Percentiles rank a stretch among this genome's conserved stretches.
Conservation (phyloP, 1,284 basidiomycete genomes). For the Xerocomus amazonicus region DNA sequence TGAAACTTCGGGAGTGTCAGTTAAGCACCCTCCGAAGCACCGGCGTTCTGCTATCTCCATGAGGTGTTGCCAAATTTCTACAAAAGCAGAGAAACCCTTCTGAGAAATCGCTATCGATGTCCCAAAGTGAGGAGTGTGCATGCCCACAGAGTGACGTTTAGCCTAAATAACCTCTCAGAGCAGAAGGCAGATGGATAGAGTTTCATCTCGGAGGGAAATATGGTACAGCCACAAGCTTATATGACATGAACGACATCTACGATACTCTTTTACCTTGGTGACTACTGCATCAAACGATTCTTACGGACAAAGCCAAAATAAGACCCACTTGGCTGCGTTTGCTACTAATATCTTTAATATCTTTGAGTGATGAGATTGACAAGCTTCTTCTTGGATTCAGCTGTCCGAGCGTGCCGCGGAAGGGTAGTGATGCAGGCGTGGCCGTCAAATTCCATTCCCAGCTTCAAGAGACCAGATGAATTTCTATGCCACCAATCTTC, state of each 20-base stretch:
- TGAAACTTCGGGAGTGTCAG: conserved; percentile 18
- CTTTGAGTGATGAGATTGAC: conserved; percentile 10
- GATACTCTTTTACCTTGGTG: no score
- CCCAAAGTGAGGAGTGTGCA: conserved; percentile 49
- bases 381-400: conserved; percentile 17
- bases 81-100: conserved; percentile 17
- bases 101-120: conserved; percentile 18
- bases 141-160: conserved; percentile 54
- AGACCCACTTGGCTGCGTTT: background rate
- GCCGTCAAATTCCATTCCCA: conserved; percentile 25
- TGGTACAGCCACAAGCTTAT: no score
- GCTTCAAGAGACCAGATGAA: background rate
- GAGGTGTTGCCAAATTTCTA: conserved; percentile 36
- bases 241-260: no score
- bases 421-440: conserved; percentile 26
- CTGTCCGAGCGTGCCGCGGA: conserved; percentile 4
- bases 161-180: conserved; percentile 33
- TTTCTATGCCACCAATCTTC: conserved; percentile 31
- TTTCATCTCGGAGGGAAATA: conserved; percentile 29
- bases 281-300: no score
- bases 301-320: no score
- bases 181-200: conserved; percentile 36
- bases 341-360: conserved; percentile 8
- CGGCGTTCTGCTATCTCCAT: conserved; percentile 48
- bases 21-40: conserved; percentile 34